Evolutionary conservation across 2,329 filamentous ascomycete species (phyloP).

Genomic region (Scortechinia acanthostroma): DNA sequence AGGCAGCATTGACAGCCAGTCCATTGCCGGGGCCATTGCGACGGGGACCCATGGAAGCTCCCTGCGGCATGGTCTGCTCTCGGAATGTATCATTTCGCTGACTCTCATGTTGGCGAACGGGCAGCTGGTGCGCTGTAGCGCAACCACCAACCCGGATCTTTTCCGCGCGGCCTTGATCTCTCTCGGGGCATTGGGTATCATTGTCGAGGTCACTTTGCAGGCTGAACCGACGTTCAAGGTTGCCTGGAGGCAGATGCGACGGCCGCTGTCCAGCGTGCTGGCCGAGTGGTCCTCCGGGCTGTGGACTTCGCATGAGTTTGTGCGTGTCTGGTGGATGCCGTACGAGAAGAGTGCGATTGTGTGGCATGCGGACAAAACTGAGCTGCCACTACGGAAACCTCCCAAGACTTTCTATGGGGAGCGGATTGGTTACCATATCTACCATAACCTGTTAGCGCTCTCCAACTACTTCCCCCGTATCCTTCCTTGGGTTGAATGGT

Average conservation of each 20-base stretch:
- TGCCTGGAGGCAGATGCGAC: constrained; percentile 75
- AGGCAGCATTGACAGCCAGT: constrained; percentile 91
- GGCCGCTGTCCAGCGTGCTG: constrained; percentile 63
- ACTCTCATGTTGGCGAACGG: constrained; percentile 80
- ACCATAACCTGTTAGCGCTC: constrained; percentile 82
- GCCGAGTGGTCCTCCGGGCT: constrained; percentile 65
- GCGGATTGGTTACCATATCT: constrained; percentile 75
- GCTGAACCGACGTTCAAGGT: constrained; percentile 78
- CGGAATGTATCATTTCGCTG: constrained; percentile 68
- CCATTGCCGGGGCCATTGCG: constrained; percentile 82
- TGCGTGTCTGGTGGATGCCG: constrained; percentile 95
- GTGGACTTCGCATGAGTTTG: constrained; percentile 82
- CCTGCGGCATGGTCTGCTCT: constrained; percentile 74
- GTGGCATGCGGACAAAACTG: constrained; percentile 79
- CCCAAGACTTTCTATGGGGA: constrained; percentile 74
- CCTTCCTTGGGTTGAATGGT: constrained; percentile 86
- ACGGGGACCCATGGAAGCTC: constrained; percentile 92
- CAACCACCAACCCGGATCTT: constrained; percentile 62
- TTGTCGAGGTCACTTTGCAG: constrained; percentile 81
- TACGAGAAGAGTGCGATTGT: constrained; percentile 82
- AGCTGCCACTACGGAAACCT: constrained; percentile 49
- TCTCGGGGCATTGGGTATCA: constrained; percentile 82
- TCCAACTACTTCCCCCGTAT: constrained; percentile 72
- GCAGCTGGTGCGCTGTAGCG: constrained; percentile 62
- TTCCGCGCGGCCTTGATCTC: constrained; percentile 85